Conservation (phyloP, 1,284 basidiomycete species). For the Cryptococcus amylolentus region DNA sequence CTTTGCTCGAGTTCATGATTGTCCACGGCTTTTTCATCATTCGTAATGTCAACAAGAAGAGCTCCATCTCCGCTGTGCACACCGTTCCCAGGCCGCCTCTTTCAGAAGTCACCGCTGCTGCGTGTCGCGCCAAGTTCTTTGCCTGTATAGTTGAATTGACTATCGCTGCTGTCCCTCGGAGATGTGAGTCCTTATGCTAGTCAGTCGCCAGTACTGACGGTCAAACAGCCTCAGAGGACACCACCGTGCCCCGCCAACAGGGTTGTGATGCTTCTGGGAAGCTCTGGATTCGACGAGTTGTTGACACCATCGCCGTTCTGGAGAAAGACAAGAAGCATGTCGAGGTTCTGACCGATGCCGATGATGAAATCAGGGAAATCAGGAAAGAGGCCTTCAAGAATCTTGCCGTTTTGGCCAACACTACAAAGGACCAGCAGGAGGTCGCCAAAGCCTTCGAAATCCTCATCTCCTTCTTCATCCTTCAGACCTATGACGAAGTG, state of each 20-base stretch:
- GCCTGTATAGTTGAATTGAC: constrained; percentile 72
- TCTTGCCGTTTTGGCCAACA: constrained; percentile 26
- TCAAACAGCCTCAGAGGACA: constrained; percentile 21
- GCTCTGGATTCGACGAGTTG: constrained; percentile 72
- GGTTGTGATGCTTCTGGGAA: constrained; percentile 68
- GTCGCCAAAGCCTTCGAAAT: constrained; percentile 61
- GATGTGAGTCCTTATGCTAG: constrained; percentile 48
- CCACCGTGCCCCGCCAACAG: constrained; percentile 57
- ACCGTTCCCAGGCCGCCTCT: constrained; percentile 64
- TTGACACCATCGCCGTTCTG: constrained; percentile 58
- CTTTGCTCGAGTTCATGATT: constrained; percentile 74
- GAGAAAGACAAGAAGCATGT: constrained; percentile 71
- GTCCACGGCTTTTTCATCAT: constrained; percentile 76
- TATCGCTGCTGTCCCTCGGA: constrained; percentile 56
- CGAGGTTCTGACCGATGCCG: constrained; percentile 56
- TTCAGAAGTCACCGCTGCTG: constrained; percentile 64
- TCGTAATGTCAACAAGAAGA: constrained; percentile 70
- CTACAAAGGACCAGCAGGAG: constrained; percentile 54
- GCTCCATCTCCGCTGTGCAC: constrained; percentile 58
- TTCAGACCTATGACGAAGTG: constrained; percentile 67
- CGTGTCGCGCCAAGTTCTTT: constrained; percentile 68
- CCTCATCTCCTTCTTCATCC: constrained; percentile 63
- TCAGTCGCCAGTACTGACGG: constrained; percentile 23
- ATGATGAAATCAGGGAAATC: constrained; percentile 59
- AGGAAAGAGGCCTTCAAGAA: constrained; percentile 55